phyloP scores from a whole-genome alignment of 1,284 basidiomycete species.

The Puccinia polysora region DNA sequence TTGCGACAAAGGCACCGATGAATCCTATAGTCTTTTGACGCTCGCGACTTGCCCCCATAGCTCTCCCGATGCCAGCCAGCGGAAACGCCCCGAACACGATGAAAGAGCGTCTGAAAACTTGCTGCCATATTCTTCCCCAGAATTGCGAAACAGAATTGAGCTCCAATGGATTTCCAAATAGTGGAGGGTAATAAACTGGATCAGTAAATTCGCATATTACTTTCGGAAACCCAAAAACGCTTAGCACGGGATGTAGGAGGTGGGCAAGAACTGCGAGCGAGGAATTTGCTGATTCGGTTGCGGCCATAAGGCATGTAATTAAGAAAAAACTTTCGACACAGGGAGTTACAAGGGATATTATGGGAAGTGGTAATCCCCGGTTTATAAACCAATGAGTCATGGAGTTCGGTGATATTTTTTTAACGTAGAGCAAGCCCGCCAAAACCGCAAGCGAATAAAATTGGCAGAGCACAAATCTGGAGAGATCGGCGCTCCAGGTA shows the following conservation, averaged over 20 bases:
- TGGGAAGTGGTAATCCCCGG: background rate
- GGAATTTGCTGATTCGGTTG: conserved; percentile 7
- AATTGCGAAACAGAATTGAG: conserved; percentile 16
- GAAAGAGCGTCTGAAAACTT: conserved; percentile 8
- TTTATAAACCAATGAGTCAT: background rate
- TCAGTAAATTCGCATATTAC: conserved; percentile 7
- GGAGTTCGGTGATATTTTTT: background rate
- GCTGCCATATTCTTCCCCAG: conserved; percentile 27
- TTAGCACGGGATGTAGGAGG: conserved; percentile 7
- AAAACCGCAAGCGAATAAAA: background rate
- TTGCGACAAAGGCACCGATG: conserved; percentile 15
- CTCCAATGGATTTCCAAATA: background rate
- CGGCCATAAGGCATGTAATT: background rate
- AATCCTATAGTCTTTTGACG: background rate
- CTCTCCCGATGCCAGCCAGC: background rate
- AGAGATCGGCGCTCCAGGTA: background rate
- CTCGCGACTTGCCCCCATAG: background rate
- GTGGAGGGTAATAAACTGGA: conserved; percentile 18
- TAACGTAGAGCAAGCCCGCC: background rate
- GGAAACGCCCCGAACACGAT: conserved; percentile 7
- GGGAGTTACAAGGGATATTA: background rate
- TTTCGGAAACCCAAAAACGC: conserved; percentile 15
- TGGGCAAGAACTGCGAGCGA: conserved; percentile 4
- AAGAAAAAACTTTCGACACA: background rate
- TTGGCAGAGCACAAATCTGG: background rate